Evolutionary conservation across 1,284 basidiomycete species (phyloP).

Genomic region (Ganoderma sinense): DNA sequence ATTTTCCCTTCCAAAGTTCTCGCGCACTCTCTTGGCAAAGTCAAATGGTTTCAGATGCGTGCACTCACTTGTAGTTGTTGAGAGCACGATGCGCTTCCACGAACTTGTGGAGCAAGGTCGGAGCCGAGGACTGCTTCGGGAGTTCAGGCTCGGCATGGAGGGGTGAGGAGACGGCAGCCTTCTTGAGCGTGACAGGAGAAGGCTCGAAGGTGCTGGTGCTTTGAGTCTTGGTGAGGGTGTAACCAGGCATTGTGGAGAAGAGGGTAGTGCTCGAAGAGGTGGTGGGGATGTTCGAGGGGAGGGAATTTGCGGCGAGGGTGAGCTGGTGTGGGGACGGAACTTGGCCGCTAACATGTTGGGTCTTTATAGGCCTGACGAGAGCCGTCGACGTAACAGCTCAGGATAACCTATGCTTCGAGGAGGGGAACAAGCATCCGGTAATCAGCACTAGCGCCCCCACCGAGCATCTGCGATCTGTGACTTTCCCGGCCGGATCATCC

Average conservation of each 20-base stretch:
- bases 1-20: no score
- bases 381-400: constrained; percentile 18
- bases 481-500: constrained; percentile 32
- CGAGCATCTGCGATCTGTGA: constrained; percentile 25
- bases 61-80: constrained; percentile 37
- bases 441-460: constrained; percentile 12
- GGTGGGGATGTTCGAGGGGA: not conserved
- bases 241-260: constrained; percentile 24
- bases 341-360: constrained; percentile 17
- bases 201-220: constrained; percentile 21
- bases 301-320: constrained; percentile 3
- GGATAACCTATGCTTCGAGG: constrained; percentile 6
- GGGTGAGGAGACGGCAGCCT: constrained; percentile 14
- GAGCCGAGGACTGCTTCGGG: constrained; percentile 16
- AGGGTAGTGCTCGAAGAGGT: not conserved
- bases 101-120: constrained; percentile 37
- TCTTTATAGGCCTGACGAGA: constrained; percentile 26
- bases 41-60: not conserved
- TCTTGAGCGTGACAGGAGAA: constrained; percentile 25
- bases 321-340: constrained; percentile 21
- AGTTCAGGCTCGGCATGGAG: constrained; percentile 9
- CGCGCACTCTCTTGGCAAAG: no score
- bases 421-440: constrained; percentile 26
- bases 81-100: constrained; percentile 39
- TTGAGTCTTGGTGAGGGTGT: constrained; percentile 28